A percentile compares a stretch with the other conserved stretches of the same genome.
Conservation (phyloP, 805 yeast species). For the Candida wancherniae region DNA sequence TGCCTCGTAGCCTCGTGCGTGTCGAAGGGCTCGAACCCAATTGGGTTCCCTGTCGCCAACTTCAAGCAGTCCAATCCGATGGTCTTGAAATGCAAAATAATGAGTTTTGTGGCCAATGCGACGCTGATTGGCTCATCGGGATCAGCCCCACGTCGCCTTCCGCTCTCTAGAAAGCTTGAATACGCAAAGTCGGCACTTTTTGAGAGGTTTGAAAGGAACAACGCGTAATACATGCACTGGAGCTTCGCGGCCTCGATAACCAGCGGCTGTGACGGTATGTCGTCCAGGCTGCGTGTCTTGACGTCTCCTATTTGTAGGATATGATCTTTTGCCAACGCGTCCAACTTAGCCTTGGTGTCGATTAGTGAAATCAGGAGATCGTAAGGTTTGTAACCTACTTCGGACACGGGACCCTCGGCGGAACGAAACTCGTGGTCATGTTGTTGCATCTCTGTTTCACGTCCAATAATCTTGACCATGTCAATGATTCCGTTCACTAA, state of each 20-base stretch:
- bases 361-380: conserved; percentile 8
- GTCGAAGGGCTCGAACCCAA: conserved; percentile 43
- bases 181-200: conserved; percentile 29
- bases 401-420: conserved; percentile 1
- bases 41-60: conserved; percentile 41
- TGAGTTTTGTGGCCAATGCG: conserved; percentile 33
- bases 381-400: conserved; percentile 1
- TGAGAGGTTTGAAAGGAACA: conserved; percentile 27
- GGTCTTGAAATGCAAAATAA: conserved; percentile 31
- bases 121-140: conserved; percentile 46
- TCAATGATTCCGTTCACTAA: conserved; percentile 55
- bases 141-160: conserved; percentile 42
- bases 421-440: neutral
- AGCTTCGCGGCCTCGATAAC: conserved; percentile 46
- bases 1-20: neutral
- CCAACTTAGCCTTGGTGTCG: conserved; percentile 5
- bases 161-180: conserved; percentile 42
- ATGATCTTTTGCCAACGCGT: conserved; percentile 7
- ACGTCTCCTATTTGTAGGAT: conserved; percentile 41
- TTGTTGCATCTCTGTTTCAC: neutral
- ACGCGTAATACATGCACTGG: conserved; percentile 60
- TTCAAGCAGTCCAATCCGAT: conserved; percentile 40
- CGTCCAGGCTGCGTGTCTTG: conserved; percentile 49
- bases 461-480: conserved; percentile 3
- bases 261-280: conserved; percentile 45